Evolutionary conservation across 1,139 yeast genomes (phyloP).

Genomic region (Candida neerlandica): DNA sequence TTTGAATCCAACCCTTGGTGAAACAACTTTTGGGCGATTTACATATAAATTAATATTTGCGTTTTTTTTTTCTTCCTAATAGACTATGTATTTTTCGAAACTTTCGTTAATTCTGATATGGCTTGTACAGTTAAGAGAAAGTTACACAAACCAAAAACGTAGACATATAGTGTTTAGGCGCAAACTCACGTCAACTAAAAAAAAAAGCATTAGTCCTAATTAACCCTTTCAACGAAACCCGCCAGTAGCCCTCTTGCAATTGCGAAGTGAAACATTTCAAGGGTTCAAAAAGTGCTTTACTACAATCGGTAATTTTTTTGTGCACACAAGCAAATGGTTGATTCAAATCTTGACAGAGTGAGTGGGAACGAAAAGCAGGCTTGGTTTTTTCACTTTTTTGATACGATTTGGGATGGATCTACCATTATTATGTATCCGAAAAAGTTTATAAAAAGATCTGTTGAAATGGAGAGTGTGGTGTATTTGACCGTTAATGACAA

Average conservation of each 20-base stretch:
- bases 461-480: too few relatives aligned
- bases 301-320: background rate
- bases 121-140: background rate
- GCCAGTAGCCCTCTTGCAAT: background rate
- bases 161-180: background rate
- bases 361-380: background rate
- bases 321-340: background rate
- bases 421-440: too few relatives aligned
- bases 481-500: too few relatives aligned
- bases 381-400: too few relatives aligned
- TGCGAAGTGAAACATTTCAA: background rate
- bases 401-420: too few relatives aligned
- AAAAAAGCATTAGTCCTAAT: background rate
- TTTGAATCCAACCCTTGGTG: constrained; percentile 53
- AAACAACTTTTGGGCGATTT: background rate
- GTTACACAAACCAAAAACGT: background rate
- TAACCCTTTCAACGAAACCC: background rate
- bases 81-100: background rate
- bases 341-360: background rate
- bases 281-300: background rate
- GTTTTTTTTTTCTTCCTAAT: background rate
- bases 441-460: too few relatives aligned
- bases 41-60: background rate
- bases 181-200: background rate
- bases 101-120: too few relatives aligned